A percentile compares a stretch with the other conserved stretches of the same genome.
Conservation (phyloP, 192 early-diverging fungal species). For the Diversispora epigaea region DNA sequence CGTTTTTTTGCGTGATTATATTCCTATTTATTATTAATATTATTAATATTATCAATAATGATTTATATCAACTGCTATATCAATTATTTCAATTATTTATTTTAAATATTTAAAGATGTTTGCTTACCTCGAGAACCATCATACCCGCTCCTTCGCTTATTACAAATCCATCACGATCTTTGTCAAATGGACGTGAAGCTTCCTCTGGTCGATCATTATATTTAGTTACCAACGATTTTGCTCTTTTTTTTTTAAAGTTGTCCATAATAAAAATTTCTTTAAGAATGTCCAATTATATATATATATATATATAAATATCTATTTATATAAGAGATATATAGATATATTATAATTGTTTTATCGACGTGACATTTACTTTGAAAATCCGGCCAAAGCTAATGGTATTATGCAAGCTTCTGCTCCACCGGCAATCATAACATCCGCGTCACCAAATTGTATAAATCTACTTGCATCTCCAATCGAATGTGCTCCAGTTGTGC, state of each 20-base stretch:
- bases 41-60: too few species aligned
- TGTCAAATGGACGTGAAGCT: slow-evolving; percentile 92
- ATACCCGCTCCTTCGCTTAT: slow-evolving; percentile 91
- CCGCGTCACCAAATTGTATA: slow-evolving; percentile 88
- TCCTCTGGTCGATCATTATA: slow-evolving; percentile 77
- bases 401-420: slow-evolving; percentile 84
- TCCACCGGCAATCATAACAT: slow-evolving; percentile 94
- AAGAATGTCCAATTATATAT: neutral
- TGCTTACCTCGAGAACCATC: slow-evolving; percentile 71
- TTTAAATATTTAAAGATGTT: neutral
- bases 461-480: slow-evolving; percentile 94
- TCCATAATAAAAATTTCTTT: neutral
- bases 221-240: slow-evolving; percentile 77
- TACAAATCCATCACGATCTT: slow-evolving; percentile 85
- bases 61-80: neutral
- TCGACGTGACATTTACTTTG: slow-evolving; percentile 48
- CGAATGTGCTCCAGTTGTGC: slow-evolving; percentile 93
- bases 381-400: slow-evolving; percentile 87
- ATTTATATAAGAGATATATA: too few species aligned
- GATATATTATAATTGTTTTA: too few species aligned
- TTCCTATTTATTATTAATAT: slow-evolving; percentile 42
- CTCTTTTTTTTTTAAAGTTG: slow-evolving; percentile 38
- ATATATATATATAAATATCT: neutral
- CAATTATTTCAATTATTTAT: too few species aligned
- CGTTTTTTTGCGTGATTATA: slow-evolving; percentile 80